Conservation (phyloP, 805 yeast genomes). For the Ascoidea tarda region DNA sequence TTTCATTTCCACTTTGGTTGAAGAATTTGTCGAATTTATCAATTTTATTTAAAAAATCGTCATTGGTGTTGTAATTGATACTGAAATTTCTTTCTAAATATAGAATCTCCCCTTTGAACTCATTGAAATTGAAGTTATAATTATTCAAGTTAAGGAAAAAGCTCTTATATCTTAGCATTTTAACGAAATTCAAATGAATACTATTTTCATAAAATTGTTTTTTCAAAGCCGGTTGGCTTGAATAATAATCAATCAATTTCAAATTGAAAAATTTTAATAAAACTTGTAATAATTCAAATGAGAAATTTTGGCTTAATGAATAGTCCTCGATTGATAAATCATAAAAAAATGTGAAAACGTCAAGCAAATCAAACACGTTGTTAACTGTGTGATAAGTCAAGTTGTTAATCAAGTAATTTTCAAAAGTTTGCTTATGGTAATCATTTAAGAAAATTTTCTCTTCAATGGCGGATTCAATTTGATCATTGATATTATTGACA, state of each 20-base stretch:
- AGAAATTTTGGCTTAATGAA: neutral
- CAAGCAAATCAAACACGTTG: neutral
- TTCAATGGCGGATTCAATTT: neutral
- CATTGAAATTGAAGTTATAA: neutral
- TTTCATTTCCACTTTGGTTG: neutral
- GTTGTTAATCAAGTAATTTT: neutral
- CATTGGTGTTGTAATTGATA: neutral
- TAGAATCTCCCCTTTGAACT: neutral
- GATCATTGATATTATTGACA: neutral
- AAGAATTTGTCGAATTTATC: no score
- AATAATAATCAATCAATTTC: neutral
- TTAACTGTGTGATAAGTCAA: conserved; percentile 1
- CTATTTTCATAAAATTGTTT: conserved; percentile 1
- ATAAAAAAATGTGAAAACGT: conserved; percentile 3
- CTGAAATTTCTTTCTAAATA: neutral
- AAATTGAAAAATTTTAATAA: conserved; percentile 1
- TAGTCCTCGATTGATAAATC: conserved; percentile 1
- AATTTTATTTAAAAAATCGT: neutral
- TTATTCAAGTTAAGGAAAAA: conserved; percentile 1
- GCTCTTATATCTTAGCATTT: conserved; percentile 4
- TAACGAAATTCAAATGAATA: conserved; percentile 1
- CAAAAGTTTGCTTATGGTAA: neutral
- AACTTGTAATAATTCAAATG: conserved; percentile 1
- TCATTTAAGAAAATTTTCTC: neutral
- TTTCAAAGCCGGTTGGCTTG: neutral